Conservation (phyloP, 306 rosid genomes). For the Hylodesmum podocarpum region DNA sequence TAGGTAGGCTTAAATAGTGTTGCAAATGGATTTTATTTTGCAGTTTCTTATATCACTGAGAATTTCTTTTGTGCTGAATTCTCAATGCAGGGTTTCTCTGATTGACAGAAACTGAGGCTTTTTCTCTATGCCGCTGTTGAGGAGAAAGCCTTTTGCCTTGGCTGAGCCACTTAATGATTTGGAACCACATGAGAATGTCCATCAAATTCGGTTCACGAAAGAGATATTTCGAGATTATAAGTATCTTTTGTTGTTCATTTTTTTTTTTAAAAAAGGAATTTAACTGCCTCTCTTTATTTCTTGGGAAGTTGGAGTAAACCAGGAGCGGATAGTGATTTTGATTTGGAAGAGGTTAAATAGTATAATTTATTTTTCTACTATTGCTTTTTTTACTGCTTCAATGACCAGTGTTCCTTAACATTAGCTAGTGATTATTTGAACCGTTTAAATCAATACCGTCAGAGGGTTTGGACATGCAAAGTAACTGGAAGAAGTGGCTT, state of each 20-base stretch:
- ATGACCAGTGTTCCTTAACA: conserved; percentile 40
- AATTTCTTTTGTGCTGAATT: conserved; percentile 24
- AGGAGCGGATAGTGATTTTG: not conserved
- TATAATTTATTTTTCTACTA: not conserved
- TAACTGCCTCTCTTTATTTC: not conserved
- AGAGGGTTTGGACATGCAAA: conserved; percentile 84
- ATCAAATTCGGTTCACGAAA: conserved; percentile 80
- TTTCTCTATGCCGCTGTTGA: conserved; percentile 69
- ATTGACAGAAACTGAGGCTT: conserved; percentile 28
- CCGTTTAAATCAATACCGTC: conserved; percentile 70
- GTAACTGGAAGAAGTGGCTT: conserved; percentile 73
- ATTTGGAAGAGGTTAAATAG: not conserved
- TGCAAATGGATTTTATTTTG: not conserved
- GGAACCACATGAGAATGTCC: conserved; percentile 64
- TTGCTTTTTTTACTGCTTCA: not conserved
- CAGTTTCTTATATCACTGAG: not conserved
- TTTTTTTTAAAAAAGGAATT: not conserved
- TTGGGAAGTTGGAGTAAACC: not conserved
- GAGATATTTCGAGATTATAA: conserved; percentile 77
- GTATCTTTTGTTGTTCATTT: conserved; percentile 59
- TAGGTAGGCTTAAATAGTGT: conserved; percentile 2
- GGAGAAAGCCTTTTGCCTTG: conserved; percentile 65
- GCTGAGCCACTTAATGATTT: conserved; percentile 71
- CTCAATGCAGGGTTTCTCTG: conserved; percentile 34
- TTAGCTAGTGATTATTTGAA: conserved; percentile 69